Conservation (phyloP, 495 filamentous ascomycete genomes). For the Neurospora discreta region DNA sequence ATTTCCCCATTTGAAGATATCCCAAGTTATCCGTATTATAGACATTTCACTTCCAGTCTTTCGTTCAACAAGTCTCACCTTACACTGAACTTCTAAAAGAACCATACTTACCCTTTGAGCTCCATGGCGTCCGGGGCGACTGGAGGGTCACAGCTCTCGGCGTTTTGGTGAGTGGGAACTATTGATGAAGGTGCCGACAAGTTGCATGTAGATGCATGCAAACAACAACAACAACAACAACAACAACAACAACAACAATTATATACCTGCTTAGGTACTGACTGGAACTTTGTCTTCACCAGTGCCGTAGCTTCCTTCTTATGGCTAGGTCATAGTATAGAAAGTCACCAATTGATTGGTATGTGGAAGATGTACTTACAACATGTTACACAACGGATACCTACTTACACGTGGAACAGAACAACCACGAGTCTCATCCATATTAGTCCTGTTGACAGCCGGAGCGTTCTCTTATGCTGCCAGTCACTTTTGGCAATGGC, state of each 20-base stretch:
- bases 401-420: conserved; percentile 18
- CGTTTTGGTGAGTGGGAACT: conserved; percentile 26
- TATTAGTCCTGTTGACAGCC: conserved; percentile 23
- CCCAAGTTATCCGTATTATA: neutral
- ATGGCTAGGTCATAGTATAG: conserved; percentile 31
- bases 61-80: neutral
- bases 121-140: conserved; percentile 18
- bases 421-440: conserved; percentile 31
- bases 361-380: neutral
- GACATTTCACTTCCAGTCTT: neutral
- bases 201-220: neutral
- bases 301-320: conserved; percentile 35
- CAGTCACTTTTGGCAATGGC: conserved; percentile 32
- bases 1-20: neutral
- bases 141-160: conserved; percentile 25
- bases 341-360: conserved; percentile 38
- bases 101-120: neutral
- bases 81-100: neutral
- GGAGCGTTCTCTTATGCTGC: conserved; percentile 24
- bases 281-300: neutral
- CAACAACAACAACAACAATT: no score
- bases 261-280: no score
- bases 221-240: no score
- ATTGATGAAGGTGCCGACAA: neutral
- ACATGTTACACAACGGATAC: neutral